phyloP scores from a whole-genome alignment of 495 filamentous ascomycete species.

The Xylona heveae region DNA sequence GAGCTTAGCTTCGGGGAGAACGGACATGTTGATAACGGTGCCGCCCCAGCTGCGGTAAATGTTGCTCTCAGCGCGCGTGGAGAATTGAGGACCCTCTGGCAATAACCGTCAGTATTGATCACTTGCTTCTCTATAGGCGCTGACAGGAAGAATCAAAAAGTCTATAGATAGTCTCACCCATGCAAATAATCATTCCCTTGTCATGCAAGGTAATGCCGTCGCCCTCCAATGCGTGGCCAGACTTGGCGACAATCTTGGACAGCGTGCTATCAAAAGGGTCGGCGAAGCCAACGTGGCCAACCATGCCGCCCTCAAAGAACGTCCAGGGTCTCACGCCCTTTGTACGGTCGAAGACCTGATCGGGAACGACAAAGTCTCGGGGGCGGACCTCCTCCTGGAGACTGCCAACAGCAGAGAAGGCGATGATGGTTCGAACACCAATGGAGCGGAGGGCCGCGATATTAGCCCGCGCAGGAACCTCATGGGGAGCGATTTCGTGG shows the following conservation, averaged over 20 bases:
- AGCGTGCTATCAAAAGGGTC: conserved; percentile 80
- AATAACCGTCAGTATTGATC: neutral
- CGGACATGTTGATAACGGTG: conserved; percentile 90
- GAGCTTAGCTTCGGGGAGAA: conserved; percentile 89
- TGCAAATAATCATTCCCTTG: conserved; percentile 67
- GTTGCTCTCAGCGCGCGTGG: conserved; percentile 85
- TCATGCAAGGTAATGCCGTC: conserved; percentile 62
- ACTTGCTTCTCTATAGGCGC: neutral
- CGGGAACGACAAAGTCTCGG: conserved; percentile 86
- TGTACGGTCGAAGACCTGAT: conserved; percentile 94
- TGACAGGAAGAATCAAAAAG: neutral
- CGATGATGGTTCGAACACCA: conserved; percentile 75
- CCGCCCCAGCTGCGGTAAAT: conserved; percentile 88
- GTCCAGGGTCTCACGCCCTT: conserved; percentile 74
- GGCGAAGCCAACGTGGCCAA: conserved; percentile 86
- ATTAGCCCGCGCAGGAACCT: conserved; percentile 81
- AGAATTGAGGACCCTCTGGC: conserved; percentile 87
- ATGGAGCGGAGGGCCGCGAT: conserved; percentile 80
- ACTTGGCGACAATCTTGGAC: conserved; percentile 45
- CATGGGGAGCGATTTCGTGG: conserved; percentile 81
- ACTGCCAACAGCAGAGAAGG: conserved; percentile 88
- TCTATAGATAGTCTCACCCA: conserved; percentile 32
- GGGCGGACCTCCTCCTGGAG: conserved; percentile 80
- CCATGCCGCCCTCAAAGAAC: conserved; percentile 85
- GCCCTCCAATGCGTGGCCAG: conserved; percentile 54